These are phyloP conservation scores for Oryza longistaminata DNA, from an alignment of 176 grass and related monocot species.

Conservation along the genomic window DNA sequence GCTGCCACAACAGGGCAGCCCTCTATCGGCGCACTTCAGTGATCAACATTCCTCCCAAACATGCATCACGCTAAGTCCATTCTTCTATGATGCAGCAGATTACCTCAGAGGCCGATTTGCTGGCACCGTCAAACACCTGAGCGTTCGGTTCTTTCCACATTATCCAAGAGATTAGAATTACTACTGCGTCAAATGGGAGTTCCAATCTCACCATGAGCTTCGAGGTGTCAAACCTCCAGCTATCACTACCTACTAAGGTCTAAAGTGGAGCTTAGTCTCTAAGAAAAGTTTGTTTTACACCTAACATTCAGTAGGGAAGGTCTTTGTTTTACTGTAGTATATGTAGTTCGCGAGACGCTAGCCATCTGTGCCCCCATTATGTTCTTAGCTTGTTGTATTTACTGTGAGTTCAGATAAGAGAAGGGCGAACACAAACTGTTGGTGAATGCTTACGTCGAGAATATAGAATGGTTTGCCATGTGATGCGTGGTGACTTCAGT, in stretches of 20 bases:
- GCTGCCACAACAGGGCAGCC: too few species aligned
- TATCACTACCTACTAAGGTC: not conserved
- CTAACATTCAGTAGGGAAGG: not conserved
- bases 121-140: too few species aligned
- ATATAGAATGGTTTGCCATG: conserved; percentile 91
- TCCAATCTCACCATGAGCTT: conserved; percentile 1
- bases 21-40: too few species aligned
- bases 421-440: conserved; percentile 71
- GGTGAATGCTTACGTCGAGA: conserved; percentile 84
- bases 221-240: not conserved
- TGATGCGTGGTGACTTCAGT: conserved; percentile 86
- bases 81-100: too few species aligned
- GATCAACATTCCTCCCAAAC: too few species aligned
- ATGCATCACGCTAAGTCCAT: too few species aligned
- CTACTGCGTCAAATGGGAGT: not conserved
- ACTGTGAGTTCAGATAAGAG: conserved; percentile 68
- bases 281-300: conserved; percentile 14
- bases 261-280: conserved; percentile 8
- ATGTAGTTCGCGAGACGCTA: too few species aligned
- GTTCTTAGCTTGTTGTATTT: not conserved
- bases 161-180: too few species aligned
- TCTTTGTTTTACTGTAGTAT: not conserved
- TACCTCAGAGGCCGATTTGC: too few species aligned
- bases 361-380: not conserved
- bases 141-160: too few species aligned